Evolutionary conservation across 306 rosid species (phyloP), one percentile per base, ranked within the genome.

Genomic region (Gastrolobium villosum): DNA sequence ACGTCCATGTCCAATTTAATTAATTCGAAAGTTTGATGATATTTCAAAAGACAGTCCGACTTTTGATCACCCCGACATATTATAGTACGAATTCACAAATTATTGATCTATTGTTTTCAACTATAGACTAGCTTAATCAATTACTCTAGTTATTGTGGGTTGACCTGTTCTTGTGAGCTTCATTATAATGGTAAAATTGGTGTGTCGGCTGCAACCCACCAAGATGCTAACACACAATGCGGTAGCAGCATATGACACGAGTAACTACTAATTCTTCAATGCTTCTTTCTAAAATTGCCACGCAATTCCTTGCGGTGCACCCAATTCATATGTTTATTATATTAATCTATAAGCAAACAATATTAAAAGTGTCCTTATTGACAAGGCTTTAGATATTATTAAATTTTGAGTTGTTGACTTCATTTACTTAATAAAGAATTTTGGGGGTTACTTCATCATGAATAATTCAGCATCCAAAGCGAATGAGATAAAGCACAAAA

Each of bases 151-250:
- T 64, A 41, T 45, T 65, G 72, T 69, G 54, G 79, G 26, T 85
- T 81, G 88, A 78, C 76, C 62, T 45, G 55, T 36, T 20, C 3
- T 45, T 40, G 7, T 40, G 36, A 60, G 53, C 11, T 56, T 30
- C 41, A 43, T 45, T 40, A 54, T 34, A 52, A 15, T 64, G 4
- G 79, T 78, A 63, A 60, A 70, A 72, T 81, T 62, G 50, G 52
- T 34, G 52, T 64, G 86, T 67, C 45, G 86, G 79, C 55, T 60
- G 26, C 68, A 60, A 50, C 76, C 84, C 81, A 67, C 81, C 77
- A 10, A 63, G 5, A 57, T n/a, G 13, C 3, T 32, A 63, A 63
- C 49, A 52, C 39, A 71, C 52, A 52, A 60, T 70, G 26, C 26
- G 71, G 2, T 40, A 48, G 61, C 44, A 66, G 10, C 50, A 14